Evolutionary conservation across 2,329 filamentous ascomycete species (phyloP), one percentile per base, ranked within the genome.

Genomic region (Sodiomyces alkalinus): DNA sequence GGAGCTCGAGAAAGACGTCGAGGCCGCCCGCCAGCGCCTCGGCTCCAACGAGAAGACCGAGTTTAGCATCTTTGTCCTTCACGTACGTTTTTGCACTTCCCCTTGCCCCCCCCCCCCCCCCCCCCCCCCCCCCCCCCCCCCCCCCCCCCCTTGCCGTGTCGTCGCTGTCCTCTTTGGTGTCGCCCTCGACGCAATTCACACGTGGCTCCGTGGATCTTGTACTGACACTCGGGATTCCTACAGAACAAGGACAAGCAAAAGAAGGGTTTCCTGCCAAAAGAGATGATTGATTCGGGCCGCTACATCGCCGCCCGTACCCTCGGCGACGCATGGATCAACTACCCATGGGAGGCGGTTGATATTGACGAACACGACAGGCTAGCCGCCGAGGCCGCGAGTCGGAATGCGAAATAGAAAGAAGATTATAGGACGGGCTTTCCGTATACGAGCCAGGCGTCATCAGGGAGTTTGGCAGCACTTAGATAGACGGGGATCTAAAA

Each of bases 181-280:
- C n/a, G n/a, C n/a, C n/a, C n/a, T n/a, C n/a, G n/a, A n/a, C n/a
- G n/a, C n/a, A n/a, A n/a, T n/a, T n/a, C n/a, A n/a, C n/a, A n/a
- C n/a, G n/a, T n/a, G n/a, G n/a, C n/a, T n/a, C n/a, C n/a, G n/a
- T n/a, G n/a, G n/a, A n/a, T n/a, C n/a, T n/a, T n/a, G n/a, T n/a
- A n/a, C n/a, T 7, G 7, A n/a, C n/a, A n/a, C n/a, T n/a, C n/a
- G n/a, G n/a, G n/a, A n/a, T n/a, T n/a, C n/a, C n/a, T n/a, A 36
- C 41, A 83, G 76, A 98, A 98, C 68, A 98, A 98, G 73, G 74
- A 94, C 57, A 96, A 98, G 70, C 39, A 60, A 31, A 98, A 98
- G 75, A 93, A 94, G 68, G 90, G 90, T 30, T 58, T 58, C 13
- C 64, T 98, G 32, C 86, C 90, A 8, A 47, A 70, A 13, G 74